A percentile compares a stretch with the other conserved stretches of the same genome.
Conservation (phyloP, 768 basidiomycete genomes). For the Astraeus odoratus region DNA sequence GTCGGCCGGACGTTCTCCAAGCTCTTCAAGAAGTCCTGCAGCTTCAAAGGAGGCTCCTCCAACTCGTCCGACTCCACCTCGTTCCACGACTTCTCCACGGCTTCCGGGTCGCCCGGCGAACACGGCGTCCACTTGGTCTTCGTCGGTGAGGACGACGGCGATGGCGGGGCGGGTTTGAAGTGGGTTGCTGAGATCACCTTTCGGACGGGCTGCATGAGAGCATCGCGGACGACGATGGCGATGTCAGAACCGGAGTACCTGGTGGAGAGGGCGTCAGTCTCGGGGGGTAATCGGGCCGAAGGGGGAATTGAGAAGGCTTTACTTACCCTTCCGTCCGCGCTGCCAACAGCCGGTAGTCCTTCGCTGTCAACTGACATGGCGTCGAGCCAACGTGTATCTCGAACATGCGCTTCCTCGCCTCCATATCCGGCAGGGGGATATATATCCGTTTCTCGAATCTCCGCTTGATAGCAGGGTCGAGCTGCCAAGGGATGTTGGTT, state of each 20-base stretch:
- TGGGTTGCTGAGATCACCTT: slow-evolving; percentile 95
- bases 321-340: slow-evolving; percentile 80
- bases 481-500: slow-evolving; percentile 98
- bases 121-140: slow-evolving; percentile 85
- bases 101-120: slow-evolving; percentile 85
- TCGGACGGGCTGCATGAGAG: slow-evolving; percentile 96
- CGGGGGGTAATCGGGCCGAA: not conserved
- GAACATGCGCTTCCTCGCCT: slow-evolving; percentile 92
- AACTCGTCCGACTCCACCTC: slow-evolving; percentile 84
- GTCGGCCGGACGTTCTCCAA: slow-evolving; percentile 78
- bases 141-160: slow-evolving; percentile 11
- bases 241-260: slow-evolving; percentile 94
- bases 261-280: not conserved
- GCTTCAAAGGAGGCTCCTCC: slow-evolving; percentile 75
- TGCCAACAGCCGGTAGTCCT: slow-evolving; percentile 78
- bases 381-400: slow-evolving; percentile 93
- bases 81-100: slow-evolving; percentile 84
- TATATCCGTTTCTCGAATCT: slow-evolving; percentile 99
- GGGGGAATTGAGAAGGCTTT: slow-evolving; percentile 7
- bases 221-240: slow-evolving; percentile 88
- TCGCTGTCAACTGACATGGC: slow-evolving; percentile 71
- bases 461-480: slow-evolving; percentile 96
- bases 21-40: slow-evolving; percentile 78
- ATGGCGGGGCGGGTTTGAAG: slow-evolving; percentile 58
- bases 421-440: slow-evolving; percentile 91